Percentiles rank a stretch among this genome's conserved stretches.
Conservation (phyloP, 2,329 filamentous ascomycete genomes). For the Fusarium denticulatum region DNA sequence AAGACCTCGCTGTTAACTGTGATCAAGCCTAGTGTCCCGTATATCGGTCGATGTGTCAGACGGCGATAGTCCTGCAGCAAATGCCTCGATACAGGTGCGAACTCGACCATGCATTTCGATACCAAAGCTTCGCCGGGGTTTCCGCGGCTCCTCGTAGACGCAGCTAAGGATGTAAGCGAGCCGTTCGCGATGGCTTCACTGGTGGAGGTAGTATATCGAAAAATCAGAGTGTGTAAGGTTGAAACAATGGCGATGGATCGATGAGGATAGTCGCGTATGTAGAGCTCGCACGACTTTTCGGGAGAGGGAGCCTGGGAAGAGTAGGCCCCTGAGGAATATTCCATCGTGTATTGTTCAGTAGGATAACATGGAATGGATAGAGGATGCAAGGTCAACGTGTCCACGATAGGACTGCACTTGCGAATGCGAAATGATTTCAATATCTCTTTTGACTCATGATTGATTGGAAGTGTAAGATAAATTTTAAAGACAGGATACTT, state of each 20-base stretch:
- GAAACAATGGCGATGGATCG: constrained; percentile 89
- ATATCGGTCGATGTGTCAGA: constrained; percentile 77
- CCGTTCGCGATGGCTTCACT: constrained; percentile 68
- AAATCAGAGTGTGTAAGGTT: constrained; percentile 80
- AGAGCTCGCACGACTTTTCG: constrained; percentile 77
- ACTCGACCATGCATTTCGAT: constrained; percentile 87
- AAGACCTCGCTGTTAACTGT: constrained; percentile 87
- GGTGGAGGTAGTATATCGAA: constrained; percentile 78
- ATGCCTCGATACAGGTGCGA: constrained; percentile 70
- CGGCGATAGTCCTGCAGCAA: constrained; percentile 81
- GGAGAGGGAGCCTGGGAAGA: constrained; percentile 58
- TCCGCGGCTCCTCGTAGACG: constrained; percentile 56
- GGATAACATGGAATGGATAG: constrained; percentile 7
- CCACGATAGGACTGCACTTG: background rate
- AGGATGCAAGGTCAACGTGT: constrained; percentile 24
- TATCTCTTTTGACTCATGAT: constrained; percentile 18
- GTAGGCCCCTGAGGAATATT: constrained; percentile 57
- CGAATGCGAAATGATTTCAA: constrained; percentile 21
- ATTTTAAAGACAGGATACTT: background rate
- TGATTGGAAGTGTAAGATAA: background rate
- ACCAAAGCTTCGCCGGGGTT: constrained; percentile 55
- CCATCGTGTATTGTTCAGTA: constrained; percentile 54
- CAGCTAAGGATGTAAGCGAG: constrained; percentile 64
- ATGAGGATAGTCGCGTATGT: constrained; percentile 86
- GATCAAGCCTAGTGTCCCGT: constrained; percentile 89